Evolutionary conservation across 2,329 filamentous ascomycete species (phyloP).

Genomic region (Fusarium acutatum): DNA sequence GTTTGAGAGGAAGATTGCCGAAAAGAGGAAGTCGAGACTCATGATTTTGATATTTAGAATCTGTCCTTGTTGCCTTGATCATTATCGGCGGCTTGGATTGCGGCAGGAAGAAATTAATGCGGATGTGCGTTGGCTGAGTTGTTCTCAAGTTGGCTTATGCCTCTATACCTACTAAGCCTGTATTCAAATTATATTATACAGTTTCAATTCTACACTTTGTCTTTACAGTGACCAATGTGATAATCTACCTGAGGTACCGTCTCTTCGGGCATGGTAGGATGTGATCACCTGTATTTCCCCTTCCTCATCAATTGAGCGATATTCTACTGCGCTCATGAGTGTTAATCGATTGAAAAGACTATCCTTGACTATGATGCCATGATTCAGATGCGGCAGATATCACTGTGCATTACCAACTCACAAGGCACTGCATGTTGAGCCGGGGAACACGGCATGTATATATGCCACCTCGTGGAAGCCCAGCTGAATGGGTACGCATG

Average conservation of each 20-base stretch:
- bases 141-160: constrained; percentile 4
- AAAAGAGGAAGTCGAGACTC: constrained; percentile 4
- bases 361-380: neutral
- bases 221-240: neutral
- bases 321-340: neutral
- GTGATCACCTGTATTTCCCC: neutral
- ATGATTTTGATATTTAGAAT: neutral
- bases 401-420: constrained; percentile 3
- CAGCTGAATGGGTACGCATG: neutral
- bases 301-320: neutral
- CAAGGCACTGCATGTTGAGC: neutral
- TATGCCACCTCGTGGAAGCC: neutral
- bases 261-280: neutral
- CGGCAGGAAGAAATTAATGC: constrained; percentile 6
- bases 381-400: neutral
- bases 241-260: neutral
- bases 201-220: neutral
- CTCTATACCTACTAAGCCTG: neutral
- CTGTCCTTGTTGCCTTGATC: neutral
- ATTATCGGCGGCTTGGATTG: neutral
- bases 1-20: constrained; percentile 13
- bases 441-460: neutral
- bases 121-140: neutral
- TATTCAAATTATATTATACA: neutral
- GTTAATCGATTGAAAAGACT: neutral